Evolutionary conservation across 148 eudicot species (phyloP), one percentile per base, ranked within the genome.

Genomic region (Beta vulgaris): DNA sequence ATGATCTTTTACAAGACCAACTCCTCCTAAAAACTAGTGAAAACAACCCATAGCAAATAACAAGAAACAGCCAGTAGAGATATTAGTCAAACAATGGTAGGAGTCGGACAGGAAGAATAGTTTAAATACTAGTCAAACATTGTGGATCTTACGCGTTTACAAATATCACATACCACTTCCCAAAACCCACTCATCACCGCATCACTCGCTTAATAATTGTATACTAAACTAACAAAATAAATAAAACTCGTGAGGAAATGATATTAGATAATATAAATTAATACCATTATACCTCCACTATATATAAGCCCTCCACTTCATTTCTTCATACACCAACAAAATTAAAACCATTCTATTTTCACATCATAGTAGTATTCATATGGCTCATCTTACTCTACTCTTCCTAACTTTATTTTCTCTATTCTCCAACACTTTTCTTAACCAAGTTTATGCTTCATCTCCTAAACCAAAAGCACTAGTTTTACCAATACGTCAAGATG

Each of bases 401-500:
- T 73, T 73, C 13, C 36, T 77, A 34, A 31, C 21, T 31, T n/a
- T 77, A 21, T 36, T 73, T 34, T 73, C 71, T 16, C 58, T 77
- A 34, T 59, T 54, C 31, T 73, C 48, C 18, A 9, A 16, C 72
- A 46, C 66, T 0, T 18, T 21, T 60, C 26, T 44, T 6, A 43
- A 16, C 21, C 58, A 36, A 48, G 77, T 78, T 19, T 58, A 69
- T 59, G 32, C 82, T 36, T 29, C 57, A 49, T 53, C 75, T 65
- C 69, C 76, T 25, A 54, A 37, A 19, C 79, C 83, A 10, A 69
- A 37, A 32, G 64, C 83, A 0, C 80, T 91, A 21, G 73, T 82
- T 25, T 21, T 91, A 16, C 88, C 90, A 0, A 69, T 86, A 11
- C 78, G 58, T 4, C 86, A 85, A 76, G 91, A 89, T 37, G 62